A percentile compares a stretch with the other conserved stretches of the same genome.
Evolutionary conservation across 495 filamentous ascomycete species (phyloP).

Genomic region (Talaromyces adpressus): DNA sequence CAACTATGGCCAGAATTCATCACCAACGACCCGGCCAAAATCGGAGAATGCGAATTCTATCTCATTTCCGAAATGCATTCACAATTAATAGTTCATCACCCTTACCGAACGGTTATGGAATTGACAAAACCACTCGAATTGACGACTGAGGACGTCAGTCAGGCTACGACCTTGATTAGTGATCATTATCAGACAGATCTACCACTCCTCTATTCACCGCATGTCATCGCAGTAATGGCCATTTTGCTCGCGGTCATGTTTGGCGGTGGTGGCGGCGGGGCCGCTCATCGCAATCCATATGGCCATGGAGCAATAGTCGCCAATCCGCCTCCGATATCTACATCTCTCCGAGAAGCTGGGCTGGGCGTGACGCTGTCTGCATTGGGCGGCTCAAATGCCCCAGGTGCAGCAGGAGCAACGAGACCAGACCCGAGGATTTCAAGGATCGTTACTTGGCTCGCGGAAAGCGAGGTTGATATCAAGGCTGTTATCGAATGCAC

Average conservation of each 20-base stretch:
- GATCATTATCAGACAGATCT: constrained; percentile 95
- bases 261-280: constrained; percentile 42
- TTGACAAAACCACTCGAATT: constrained; percentile 65
- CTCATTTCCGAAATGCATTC: constrained; percentile 93
- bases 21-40: constrained; percentile 70
- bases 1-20: constrained; percentile 86
- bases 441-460: constrained; percentile 76
- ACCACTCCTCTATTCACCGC: constrained; percentile 79
- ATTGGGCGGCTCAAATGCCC: constrained; percentile 13
- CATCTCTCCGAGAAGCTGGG: constrained; percentile 32
- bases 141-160: constrained; percentile 65
- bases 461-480: constrained; percentile 88
- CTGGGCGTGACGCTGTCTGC: constrained; percentile 35
- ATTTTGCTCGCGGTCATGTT: constrained; percentile 81
- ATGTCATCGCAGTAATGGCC: constrained; percentile 84
- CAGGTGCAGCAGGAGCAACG: constrained; percentile 11
- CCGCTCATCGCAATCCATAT: constrained; percentile 1
- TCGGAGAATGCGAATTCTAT: constrained; percentile 95
- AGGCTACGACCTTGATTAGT: constrained; percentile 87
- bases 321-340: constrained; percentile 30
- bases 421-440: constrained; percentile 52
- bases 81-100: constrained; percentile 91
- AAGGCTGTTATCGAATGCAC: constrained; percentile 87
- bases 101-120: constrained; percentile 80
- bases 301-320: constrained; percentile 2